A percentile compares a stretch with the other conserved stretches of the same genome.
Evolutionary conservation across 2,329 filamentous ascomycete genomes (phyloP).

Genomic region (Cercospora brassicicola): DNA sequence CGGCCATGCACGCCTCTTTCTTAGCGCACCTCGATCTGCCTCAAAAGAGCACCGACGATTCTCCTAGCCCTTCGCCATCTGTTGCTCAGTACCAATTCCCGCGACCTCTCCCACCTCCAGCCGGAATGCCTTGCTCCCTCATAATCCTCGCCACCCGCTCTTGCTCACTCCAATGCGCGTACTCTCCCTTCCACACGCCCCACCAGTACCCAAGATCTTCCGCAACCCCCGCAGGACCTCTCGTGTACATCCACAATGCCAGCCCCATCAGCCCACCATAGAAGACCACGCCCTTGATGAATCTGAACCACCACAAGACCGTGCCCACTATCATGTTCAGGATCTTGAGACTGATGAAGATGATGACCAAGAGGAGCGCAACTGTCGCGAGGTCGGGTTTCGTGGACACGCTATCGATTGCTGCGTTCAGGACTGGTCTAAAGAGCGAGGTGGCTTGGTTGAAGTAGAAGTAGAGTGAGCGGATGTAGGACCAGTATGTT

Average conservation of each 20-base stretch:
- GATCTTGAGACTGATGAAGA: conserved; percentile 66
- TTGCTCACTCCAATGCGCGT: conserved; percentile 41
- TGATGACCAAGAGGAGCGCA: conserved; percentile 57
- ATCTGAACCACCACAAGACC: conserved; percentile 73
- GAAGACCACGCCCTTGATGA: conserved; percentile 63
- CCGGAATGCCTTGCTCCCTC: conserved; percentile 25
- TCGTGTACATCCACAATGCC: conserved; percentile 57
- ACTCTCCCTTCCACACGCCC: conserved; percentile 43
- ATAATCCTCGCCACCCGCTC: conserved; percentile 31
- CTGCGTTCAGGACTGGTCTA: conserved; percentile 33
- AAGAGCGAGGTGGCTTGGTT: conserved; percentile 31
- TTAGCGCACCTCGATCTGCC: background rate
- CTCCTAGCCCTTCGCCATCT: background rate
- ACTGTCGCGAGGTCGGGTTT: conserved; percentile 54
- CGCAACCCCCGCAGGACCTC: conserved; percentile 65
- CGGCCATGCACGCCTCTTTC: background rate
- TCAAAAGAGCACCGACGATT: background rate
- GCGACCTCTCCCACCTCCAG: conserved; percentile 8
- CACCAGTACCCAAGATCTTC: conserved; percentile 55
- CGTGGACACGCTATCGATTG: conserved; percentile 25
- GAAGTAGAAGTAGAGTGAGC: conserved; percentile 26
- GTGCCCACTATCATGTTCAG: conserved; percentile 69
- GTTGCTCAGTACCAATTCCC: conserved; percentile 38
- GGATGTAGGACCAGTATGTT: conserved; percentile 17
- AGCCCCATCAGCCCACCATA: conserved; percentile 61